Conservation (phyloP, 768 basidiomycete genomes). For the Gymnopilus dilepis region DNA sequence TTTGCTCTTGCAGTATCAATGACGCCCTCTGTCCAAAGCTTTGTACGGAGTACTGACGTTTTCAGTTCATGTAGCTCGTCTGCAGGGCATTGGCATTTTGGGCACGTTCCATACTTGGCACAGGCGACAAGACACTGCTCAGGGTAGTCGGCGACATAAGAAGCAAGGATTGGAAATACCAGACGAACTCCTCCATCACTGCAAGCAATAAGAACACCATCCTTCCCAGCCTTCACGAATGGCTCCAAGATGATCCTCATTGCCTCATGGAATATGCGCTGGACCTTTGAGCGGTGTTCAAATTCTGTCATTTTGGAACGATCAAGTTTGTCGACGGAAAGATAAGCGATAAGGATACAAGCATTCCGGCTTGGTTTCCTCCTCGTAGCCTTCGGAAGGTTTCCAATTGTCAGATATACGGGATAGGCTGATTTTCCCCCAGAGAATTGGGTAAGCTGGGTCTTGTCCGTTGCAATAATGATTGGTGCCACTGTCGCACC, state of each 20-base stretch:
- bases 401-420: conserved; percentile 49
- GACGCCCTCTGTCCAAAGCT: background rate
- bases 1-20: conserved; percentile 6
- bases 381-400: conserved; percentile 38
- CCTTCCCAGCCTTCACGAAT: conserved; percentile 21
- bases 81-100: conserved; percentile 17
- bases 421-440: conserved; percentile 47
- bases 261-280: conserved; percentile 43
- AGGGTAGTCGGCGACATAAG: conserved; percentile 38
- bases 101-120: conserved; percentile 22
- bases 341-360: conserved; percentile 41
- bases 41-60: background rate
- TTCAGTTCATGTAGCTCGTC: conserved; percentile 8
- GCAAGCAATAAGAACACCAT: conserved; percentile 39
- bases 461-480: conserved; percentile 42
- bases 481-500: conserved; percentile 40
- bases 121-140: conserved; percentile 45
- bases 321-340: conserved; percentile 38
- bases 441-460: conserved; percentile 38
- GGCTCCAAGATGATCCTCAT: conserved; percentile 38
- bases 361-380: conserved; percentile 38
- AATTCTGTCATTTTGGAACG: conserved; percentile 12
- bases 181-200: conserved; percentile 32
- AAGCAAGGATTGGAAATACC: conserved; percentile 21
- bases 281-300: conserved; percentile 9